Evolutionary conservation across 1,139 yeast species (phyloP).

Genomic region (Suhomyces chickasaworum): DNA sequence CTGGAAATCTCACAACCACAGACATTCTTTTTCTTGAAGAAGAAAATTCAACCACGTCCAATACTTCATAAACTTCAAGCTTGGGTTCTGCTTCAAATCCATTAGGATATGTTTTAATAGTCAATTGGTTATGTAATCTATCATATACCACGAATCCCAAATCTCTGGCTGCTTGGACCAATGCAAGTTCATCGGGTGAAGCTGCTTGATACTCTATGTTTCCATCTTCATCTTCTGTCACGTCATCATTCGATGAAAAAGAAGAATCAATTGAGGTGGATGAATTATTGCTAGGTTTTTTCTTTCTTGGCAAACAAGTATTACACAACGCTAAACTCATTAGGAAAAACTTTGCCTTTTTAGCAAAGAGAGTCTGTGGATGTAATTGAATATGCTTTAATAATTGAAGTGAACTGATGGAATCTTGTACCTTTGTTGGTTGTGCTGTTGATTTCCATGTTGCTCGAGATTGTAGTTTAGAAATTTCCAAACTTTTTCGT

Average conservation of each 20-base stretch:
- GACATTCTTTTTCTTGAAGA: constrained; percentile 95
- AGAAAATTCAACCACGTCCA: constrained; percentile 83
- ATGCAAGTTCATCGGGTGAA: constrained; percentile 94
- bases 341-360: constrained; percentile 75
- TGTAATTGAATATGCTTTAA: constrained; percentile 67
- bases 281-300: constrained; percentile 1
- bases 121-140: constrained; percentile 58
- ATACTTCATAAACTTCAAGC: constrained; percentile 67
- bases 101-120: constrained; percentile 76
- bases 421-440: constrained; percentile 34
- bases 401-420: constrained; percentile 51
- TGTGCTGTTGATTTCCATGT: constrained; percentile 45
- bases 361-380: constrained; percentile 72
- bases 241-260: constrained; percentile 17
- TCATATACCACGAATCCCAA: constrained; percentile 83
- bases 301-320: constrained; percentile 72
- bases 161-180: constrained; percentile 92
- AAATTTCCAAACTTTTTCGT: constrained; percentile 32
- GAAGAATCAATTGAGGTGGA: constrained; percentile 7
- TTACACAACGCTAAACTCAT: constrained; percentile 86
- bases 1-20: constrained; percentile 76
- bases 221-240: constrained; percentile 37
- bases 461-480: constrained; percentile 22
- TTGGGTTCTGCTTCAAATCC: constrained; percentile 71
- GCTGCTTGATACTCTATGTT: constrained; percentile 82